phyloP scores from a whole-genome alignment of 768 basidiomycete genomes.

The Leccinum disarticulatum region DNA sequence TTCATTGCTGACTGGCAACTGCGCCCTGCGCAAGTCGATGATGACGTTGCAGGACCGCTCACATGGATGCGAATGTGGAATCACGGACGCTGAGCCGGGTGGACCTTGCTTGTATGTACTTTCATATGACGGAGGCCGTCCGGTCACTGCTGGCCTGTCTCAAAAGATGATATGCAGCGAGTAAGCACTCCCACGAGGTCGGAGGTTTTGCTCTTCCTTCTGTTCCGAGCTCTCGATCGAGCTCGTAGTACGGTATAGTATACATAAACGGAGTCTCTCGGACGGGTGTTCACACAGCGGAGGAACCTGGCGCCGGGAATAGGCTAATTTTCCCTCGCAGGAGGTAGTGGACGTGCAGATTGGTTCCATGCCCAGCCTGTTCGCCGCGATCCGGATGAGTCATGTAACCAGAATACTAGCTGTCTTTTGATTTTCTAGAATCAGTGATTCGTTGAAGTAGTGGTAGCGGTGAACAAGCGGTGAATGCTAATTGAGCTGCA shows the following conservation, averaged over 20 bases:
- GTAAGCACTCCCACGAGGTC: background rate
- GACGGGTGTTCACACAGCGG: slow-evolving; percentile 49
- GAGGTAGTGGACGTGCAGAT: slow-evolving; percentile 62
- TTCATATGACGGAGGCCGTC: slow-evolving; percentile 26
- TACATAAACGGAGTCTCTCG: slow-evolving; percentile 27
- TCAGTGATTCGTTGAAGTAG: slow-evolving; percentile 31
- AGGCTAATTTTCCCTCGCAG: slow-evolving; percentile 5
- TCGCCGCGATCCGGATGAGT: slow-evolving; percentile 51
- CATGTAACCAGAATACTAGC: background rate
- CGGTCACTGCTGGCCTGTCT: slow-evolving; percentile 2
- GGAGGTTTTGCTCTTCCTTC: background rate
- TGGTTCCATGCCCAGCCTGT: slow-evolving; percentile 34
- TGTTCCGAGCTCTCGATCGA: slow-evolving; percentile 56
- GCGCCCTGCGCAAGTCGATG: background rate
- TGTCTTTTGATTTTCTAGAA: background rate
- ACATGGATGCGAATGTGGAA: slow-evolving; percentile 41
- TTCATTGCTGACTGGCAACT: background rate
- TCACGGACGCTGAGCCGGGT: slow-evolving; percentile 37
- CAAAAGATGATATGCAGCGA: slow-evolving; percentile 11
- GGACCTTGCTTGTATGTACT: background rate
- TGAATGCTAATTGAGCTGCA: slow-evolving; percentile 39
- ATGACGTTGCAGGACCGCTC: background rate
- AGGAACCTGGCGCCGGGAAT: background rate
- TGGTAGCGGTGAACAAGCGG: slow-evolving; percentile 23
- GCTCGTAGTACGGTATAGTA: slow-evolving; percentile 36